phyloP scores from a whole-genome alignment of 2,329 filamentous ascomycete genomes.

The Xylariaceae sp. region DNA sequence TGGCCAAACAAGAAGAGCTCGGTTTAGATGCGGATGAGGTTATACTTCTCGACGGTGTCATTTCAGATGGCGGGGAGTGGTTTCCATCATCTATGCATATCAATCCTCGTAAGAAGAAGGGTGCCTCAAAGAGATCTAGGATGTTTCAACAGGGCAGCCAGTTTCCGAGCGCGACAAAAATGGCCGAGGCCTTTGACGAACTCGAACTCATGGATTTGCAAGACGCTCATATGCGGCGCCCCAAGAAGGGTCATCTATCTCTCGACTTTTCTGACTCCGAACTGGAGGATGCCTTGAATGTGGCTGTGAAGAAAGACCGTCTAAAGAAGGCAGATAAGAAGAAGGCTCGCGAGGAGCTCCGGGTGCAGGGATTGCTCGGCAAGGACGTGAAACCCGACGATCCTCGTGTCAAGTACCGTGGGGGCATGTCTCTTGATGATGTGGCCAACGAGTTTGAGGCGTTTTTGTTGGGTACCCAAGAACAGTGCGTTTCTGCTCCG shows the following conservation, averaged over 20 bases:
- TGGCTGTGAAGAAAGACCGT: conserved; percentile 65
- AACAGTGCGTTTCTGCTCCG: conserved; percentile 51
- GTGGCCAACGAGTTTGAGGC: conserved; percentile 68
- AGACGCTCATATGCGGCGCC: conserved; percentile 60
- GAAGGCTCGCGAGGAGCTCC: conserved; percentile 65
- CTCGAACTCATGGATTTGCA: conserved; percentile 87
- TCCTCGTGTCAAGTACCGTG: conserved; percentile 67
- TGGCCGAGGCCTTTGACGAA: conserved; percentile 57
- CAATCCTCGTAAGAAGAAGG: conserved; percentile 29
- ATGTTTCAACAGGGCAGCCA: conserved; percentile 30
- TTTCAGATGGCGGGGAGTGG: conserved; percentile 34
- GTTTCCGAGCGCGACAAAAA: conserved; percentile 39
- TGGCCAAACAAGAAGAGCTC: conserved; percentile 62
- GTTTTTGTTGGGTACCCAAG: conserved; percentile 64
- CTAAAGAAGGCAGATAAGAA: conserved; percentile 70
- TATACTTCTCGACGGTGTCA: conserved; percentile 52
- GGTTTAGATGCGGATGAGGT: conserved; percentile 60
- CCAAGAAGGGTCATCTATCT: conserved; percentile 61
- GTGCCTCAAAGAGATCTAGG: conserved; percentile 22
- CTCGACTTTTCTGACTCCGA: conserved; percentile 66
- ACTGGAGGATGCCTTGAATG: conserved; percentile 57
- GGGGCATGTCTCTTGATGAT: conserved; percentile 68
- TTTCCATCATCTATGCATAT: conserved; percentile 21
- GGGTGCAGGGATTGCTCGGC: conserved; percentile 64
- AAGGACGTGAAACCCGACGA: conserved; percentile 55